phyloP scores from a whole-genome alignment of 2,329 filamentous ascomycete species.

The Xylaria polymorpha region DNA sequence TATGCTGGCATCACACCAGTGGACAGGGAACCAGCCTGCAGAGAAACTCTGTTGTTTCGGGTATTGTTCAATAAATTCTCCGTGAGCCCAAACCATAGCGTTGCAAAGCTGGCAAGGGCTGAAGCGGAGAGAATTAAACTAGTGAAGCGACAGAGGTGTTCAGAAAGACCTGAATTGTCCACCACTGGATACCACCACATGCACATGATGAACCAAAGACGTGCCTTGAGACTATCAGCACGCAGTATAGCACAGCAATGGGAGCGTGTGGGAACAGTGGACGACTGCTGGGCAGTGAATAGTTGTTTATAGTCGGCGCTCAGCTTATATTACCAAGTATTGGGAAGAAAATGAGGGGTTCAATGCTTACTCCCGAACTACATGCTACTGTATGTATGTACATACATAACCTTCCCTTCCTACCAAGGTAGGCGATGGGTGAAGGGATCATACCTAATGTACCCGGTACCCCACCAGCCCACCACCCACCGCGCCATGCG shows the following conservation, averaged over 20 bases:
- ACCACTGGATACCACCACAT: not conserved
- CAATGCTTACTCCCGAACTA: not conserved
- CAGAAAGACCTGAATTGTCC: slow-evolving; percentile 5
- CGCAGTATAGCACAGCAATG: not conserved
- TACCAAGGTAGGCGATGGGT: not conserved
- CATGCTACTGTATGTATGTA: too few relatives aligned
- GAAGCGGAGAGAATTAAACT: slow-evolving; percentile 10
- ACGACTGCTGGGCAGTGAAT: slow-evolving; percentile 6
- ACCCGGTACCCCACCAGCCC: slow-evolving; percentile 29
- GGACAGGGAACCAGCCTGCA: not conserved
- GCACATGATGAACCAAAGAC: not conserved
- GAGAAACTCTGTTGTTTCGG: slow-evolving; percentile 10
- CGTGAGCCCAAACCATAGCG: not conserved
- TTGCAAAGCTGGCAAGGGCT: slow-evolving; percentile 16
- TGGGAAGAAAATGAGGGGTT: slow-evolving; percentile 5
- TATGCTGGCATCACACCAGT: slow-evolving; percentile 8
- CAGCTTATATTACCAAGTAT: not conserved
- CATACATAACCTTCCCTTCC: too few relatives aligned
- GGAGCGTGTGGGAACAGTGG: slow-evolving; percentile 18
- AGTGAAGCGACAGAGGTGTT: slow-evolving; percentile 1
- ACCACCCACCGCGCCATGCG: slow-evolving; percentile 27
- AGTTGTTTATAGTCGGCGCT: slow-evolving; percentile 21
- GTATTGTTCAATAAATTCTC: slow-evolving; percentile 8
- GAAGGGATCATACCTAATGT: slow-evolving; percentile 7
- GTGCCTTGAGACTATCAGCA: not conserved